phyloP scores from a whole-genome alignment of 495 filamentous ascomycete genomes.

The Penicillium riverlandense region DNA sequence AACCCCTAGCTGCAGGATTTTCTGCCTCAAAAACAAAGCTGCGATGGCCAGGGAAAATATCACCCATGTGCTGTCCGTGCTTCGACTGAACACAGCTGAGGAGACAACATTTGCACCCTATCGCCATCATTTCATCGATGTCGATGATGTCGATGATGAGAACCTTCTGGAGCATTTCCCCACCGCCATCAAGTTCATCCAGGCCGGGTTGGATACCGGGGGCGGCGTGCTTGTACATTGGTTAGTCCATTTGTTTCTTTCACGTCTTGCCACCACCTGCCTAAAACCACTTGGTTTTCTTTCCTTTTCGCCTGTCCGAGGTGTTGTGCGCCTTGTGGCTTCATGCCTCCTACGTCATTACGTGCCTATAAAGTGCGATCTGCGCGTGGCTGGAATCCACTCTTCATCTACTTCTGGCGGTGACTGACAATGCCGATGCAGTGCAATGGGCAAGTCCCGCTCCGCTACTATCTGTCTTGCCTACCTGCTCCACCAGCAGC shows the following conservation, averaged over 20 bases:
- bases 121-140: slow-evolving; percentile 68
- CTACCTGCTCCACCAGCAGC: slow-evolving; percentile 66
- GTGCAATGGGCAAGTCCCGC: slow-evolving; percentile 94
- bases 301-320: background rate
- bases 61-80: slow-evolving; percentile 85
- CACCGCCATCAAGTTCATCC: slow-evolving; percentile 71
- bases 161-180: slow-evolving; percentile 79
- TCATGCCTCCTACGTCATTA: slow-evolving; percentile 12
- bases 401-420: background rate
- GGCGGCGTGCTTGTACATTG: slow-evolving; percentile 69
- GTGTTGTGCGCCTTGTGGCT: background rate
- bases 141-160: slow-evolving; percentile 83
- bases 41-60: slow-evolving; percentile 65
- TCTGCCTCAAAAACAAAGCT: slow-evolving; percentile 61
- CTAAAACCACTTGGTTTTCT: background rate
- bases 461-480: slow-evolving; percentile 79
- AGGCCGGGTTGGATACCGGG: slow-evolving; percentile 59
- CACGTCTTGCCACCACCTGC: background rate
- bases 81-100: slow-evolving; percentile 50
- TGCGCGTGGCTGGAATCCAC: slow-evolving; percentile 8
- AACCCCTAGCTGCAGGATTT: slow-evolving; percentile 49
- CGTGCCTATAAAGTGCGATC: slow-evolving; percentile 10
- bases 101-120: slow-evolving; percentile 31
- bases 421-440: slow-evolving; percentile 35
- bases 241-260: slow-evolving; percentile 35